These are phyloP conservation scores for Mycena vulgaris DNA, from an alignment of 768 basidiomycete species.

Conservation along the genomic window DNA sequence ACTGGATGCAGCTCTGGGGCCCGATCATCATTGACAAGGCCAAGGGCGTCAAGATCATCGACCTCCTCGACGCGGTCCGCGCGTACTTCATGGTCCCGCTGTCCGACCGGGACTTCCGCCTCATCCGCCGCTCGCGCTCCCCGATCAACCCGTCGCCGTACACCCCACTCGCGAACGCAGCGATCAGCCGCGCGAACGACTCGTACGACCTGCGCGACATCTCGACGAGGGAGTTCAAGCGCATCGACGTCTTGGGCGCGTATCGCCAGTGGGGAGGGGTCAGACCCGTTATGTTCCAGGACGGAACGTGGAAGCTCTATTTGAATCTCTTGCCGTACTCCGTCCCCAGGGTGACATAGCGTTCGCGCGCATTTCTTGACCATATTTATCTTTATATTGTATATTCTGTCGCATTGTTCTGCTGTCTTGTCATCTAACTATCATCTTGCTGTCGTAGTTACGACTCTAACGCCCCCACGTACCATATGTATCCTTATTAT, in stretches of 20 bases:
- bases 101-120: slow-evolving; percentile 50
- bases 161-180: slow-evolving; percentile 45
- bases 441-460: slow-evolving; percentile 19
- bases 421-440: slow-evolving; percentile 11
- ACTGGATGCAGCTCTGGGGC: slow-evolving; percentile 66
- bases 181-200: slow-evolving; percentile 54
- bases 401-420: neutral
- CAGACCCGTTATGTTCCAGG: slow-evolving; percentile 52
- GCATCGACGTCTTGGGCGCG: slow-evolving; percentile 67
- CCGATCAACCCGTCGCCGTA: slow-evolving; percentile 32
- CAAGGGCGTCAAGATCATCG: slow-evolving; percentile 55
- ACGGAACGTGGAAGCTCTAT: slow-evolving; percentile 62
- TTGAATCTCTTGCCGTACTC: slow-evolving; percentile 61
- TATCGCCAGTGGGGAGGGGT: slow-evolving; percentile 63
- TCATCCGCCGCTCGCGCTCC: slow-evolving; percentile 42
- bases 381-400: neutral
- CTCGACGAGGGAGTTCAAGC: slow-evolving; percentile 55
- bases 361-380: neutral
- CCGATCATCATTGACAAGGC: slow-evolving; percentile 59
- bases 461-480: neutral
- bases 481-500: neutral
- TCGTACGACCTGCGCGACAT: slow-evolving; percentile 57
- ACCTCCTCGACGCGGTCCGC: slow-evolving; percentile 66
- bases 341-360: slow-evolving; percentile 39
- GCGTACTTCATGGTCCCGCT: slow-evolving; percentile 63